Base-by-base conservation (phyloP, 78 protist genomes). In the Dictyostelium citrinum region DNA sequence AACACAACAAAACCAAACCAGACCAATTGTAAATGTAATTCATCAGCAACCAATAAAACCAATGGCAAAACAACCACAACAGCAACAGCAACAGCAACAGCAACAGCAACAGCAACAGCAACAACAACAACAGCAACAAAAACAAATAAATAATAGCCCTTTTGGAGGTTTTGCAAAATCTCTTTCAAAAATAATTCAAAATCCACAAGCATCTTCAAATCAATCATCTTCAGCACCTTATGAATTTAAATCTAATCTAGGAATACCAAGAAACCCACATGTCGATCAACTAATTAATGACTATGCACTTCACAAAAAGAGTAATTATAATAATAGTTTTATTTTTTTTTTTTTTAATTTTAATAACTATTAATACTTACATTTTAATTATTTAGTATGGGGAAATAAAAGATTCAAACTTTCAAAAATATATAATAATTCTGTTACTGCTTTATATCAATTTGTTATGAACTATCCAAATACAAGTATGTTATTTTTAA, bases 371-470 rank as follows among this genome's bases (percentile, higher is more conserved):
- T 39, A 39, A 1, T 37, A 37, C 43, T 39, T 39, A 39, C 2
- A 27, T n/a, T 58, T 58, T 5, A 22, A n/a, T 3, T 20, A 22
- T 64, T 12, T 14, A 70, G 77, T 74, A 74, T 74, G 46, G 81
- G 64, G 64, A 20, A 31, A 74, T n/a, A 74, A 74, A 74, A 74
- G 55, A 74, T 74, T 33, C 20, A 74, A 74, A 74, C 45, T 74
- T 16, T n/a, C 45, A 7, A 74, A 39, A 74, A 41, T 20, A 37
- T 74, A 39, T 39, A 74, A 74, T 16, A 17, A 74, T n/a, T 74
- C 81, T 2, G 29, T 74, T 37, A n/a, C 4, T 29, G 11, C 81
- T 22, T 0, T 22, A 22, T 74, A 17, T 41, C 29, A 9, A 41
- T 5, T 8, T 37, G 5, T 22, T 37, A 41, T 74, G 2, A 74